phyloP scores from a whole-genome alignment of 805 yeast genomes.

The Wickerhamiella domercqiae region DNA sequence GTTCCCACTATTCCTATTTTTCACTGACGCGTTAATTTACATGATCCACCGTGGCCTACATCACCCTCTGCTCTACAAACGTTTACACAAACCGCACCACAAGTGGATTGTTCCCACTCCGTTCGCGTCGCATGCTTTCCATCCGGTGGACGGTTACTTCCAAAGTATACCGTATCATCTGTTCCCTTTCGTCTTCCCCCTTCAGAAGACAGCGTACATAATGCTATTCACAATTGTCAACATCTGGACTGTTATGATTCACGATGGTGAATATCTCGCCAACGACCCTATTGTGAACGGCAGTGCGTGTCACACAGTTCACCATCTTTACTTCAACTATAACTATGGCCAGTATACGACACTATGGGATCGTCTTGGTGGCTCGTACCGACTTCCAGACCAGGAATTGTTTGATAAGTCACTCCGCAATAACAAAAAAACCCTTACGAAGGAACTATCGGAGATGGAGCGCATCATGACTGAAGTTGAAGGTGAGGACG shows the following conservation, averaged over 20 bases:
- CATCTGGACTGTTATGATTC: constrained; percentile 97
- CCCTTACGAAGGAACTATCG: constrained; percentile 56
- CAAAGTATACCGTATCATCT: constrained; percentile 91
- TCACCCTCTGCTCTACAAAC: constrained; percentile 79
- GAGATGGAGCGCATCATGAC: constrained; percentile 68
- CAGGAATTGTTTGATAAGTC: constrained; percentile 59
- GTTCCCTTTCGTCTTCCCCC: constrained; percentile 82
- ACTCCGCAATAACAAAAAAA: constrained; percentile 38
- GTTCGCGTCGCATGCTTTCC: constrained; percentile 96
- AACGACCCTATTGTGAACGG: constrained; percentile 92
- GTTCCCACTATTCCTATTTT: constrained; percentile 66
- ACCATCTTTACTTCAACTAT: constrained; percentile 92
- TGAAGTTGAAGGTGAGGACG: constrained; percentile 65
- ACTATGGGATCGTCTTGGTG: constrained; percentile 93
- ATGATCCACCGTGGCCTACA: constrained; percentile 85
- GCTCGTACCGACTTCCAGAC: constrained; percentile 87
- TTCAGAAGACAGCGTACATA: constrained; percentile 75
- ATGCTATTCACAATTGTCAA: constrained; percentile 78
- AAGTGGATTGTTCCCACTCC: constrained; percentile 99
- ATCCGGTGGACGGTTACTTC: constrained; percentile 89
- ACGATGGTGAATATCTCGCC: constrained; percentile 91
- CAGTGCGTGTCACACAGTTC: constrained; percentile 96
- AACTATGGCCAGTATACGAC: constrained; percentile 98
- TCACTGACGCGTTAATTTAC: constrained; percentile 89
- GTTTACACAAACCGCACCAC: constrained; percentile 92